Evolutionary conservation across 2,329 filamentous ascomycete species (phyloP), one percentile per base, ranked within the genome.

Genomic region (Chrysoporthe cubensis): DNA sequence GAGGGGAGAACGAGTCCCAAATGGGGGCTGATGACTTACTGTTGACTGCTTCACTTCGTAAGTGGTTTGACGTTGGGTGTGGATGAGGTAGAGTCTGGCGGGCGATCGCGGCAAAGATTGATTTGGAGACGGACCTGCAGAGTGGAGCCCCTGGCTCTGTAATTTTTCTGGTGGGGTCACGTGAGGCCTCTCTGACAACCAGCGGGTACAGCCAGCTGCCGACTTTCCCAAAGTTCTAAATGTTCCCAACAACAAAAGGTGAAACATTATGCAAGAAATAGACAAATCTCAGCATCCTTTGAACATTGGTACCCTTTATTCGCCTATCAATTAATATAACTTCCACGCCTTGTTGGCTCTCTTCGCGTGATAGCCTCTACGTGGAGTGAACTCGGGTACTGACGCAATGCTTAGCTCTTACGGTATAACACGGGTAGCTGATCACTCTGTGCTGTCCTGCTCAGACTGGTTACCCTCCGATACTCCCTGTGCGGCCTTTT

Each of bases 1-100:
- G 59, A 68, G 34, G 46, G 57, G 64, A 62, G 18, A 64, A 40
- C 52, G 44, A 32, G 61, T 54, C 58, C 42, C 42, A 59, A 37
- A 14, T 65, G 56, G 44, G 42, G 44, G 46, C 58, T 62, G 43
- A 63, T n/a, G 70, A 87, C 86, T 85, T 81, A 88, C 86, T 88
- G 80, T 84, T 88, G 82, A 81, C 82, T 80, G 81, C 81, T 80
- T 84, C 82, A 81, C 80, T 80, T 81, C 82, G 83, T 75, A 71
- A 70, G 73, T 73, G 75, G 73, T 77, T 70, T 68, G 68, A 46
- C 68, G 65, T 66, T 66, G 67, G 59, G n/a, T 70, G 66, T 68
- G 66, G 59, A 54, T 66, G 59, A 46, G 66, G 68, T 60, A 64
- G 66, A 68, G 66, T 67, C 42, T 64, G 60, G 57, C 63, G 50